Percentiles rank a stretch among this genome's conserved stretches.
Conservation (phyloP, 2,329 filamentous ascomycete genomes). For the Pseudocercospora eumusae region DNA sequence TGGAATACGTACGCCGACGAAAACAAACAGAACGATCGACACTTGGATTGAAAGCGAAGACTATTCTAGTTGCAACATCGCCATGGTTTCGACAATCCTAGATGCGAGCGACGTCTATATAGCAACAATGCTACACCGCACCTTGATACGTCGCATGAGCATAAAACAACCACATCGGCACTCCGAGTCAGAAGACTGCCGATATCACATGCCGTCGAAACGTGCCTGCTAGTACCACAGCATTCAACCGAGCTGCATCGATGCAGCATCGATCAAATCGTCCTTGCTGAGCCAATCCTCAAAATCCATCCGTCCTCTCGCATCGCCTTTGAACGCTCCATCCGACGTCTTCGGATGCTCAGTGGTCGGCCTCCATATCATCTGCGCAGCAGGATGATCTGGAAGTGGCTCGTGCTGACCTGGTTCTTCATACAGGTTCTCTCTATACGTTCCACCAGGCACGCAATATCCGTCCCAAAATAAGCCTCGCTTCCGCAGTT, state of each 20-base stretch:
- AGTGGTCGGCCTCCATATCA: slow-evolving; percentile 40
- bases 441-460: slow-evolving; percentile 60
- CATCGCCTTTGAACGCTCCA: background rate
- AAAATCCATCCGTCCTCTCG: slow-evolving; percentile 13
- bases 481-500: slow-evolving; percentile 60
- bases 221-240: background rate
- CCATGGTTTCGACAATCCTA: background rate
- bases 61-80: background rate
- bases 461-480: slow-evolving; percentile 59
- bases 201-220: background rate
- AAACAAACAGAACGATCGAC: background rate
- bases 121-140: background rate
- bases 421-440: slow-evolving; percentile 58
- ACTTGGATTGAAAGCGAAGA: background rate
- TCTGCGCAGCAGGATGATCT: slow-evolving; percentile 56
- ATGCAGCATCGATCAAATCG: slow-evolving; percentile 20
- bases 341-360: slow-evolving; percentile 2
- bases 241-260: slow-evolving; percentile 22
- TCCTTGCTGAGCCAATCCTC: slow-evolving; percentile 10
- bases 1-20: background rate
- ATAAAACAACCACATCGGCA: background rate
- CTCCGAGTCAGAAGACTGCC: background rate
- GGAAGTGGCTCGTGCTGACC: slow-evolving; percentile 55
- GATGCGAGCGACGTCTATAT: background rate
- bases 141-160: background rate